Conservation (phyloP, 768 basidiomycete species). For the Boletales sp. region DNA sequence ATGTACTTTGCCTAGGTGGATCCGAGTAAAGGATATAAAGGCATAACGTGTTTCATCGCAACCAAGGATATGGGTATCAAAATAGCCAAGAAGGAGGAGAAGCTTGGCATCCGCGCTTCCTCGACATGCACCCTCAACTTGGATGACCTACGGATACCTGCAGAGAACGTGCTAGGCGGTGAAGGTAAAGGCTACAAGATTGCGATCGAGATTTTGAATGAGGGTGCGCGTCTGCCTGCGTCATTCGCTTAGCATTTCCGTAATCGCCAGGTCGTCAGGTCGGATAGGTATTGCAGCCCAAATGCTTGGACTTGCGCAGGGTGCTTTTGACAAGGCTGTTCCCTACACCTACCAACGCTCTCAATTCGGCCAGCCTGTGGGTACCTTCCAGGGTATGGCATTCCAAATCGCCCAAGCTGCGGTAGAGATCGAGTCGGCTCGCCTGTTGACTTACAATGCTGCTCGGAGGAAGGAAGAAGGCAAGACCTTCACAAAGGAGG, state of each 20-base stretch:
- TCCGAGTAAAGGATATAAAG: constrained; percentile 94
- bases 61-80: constrained; percentile 96
- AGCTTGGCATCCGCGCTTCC: constrained; percentile 93
- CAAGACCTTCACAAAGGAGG: constrained; percentile 81
- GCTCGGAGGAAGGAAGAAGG: constrained; percentile 94
- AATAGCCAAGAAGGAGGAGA: constrained; percentile 98
- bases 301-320: constrained; percentile 97
- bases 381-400: constrained; percentile 94
- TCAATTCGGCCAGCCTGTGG: constrained; percentile 93
- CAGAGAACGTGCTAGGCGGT: constrained; percentile 88
- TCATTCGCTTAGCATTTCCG: neutral
- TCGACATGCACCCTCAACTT: constrained; percentile 94
- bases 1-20: constrained; percentile 50
- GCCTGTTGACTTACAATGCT: constrained; percentile 93
- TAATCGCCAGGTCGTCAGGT: constrained; percentile 33
- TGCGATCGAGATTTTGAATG: constrained; percentile 95
- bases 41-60: constrained; percentile 96
- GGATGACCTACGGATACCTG: constrained; percentile 84
- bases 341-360: constrained; percentile 90
- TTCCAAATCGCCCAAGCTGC: constrained; percentile 93
- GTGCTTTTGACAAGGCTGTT: constrained; percentile 94
- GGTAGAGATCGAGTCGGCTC: constrained; percentile 84
- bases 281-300: constrained; percentile 98
- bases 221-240: constrained; percentile 46
- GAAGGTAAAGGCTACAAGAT: constrained; percentile 94